Evolutionary conservation across 2,329 filamentous ascomycete genomes (phyloP).

Genomic region (Ramularia endophylla): DNA sequence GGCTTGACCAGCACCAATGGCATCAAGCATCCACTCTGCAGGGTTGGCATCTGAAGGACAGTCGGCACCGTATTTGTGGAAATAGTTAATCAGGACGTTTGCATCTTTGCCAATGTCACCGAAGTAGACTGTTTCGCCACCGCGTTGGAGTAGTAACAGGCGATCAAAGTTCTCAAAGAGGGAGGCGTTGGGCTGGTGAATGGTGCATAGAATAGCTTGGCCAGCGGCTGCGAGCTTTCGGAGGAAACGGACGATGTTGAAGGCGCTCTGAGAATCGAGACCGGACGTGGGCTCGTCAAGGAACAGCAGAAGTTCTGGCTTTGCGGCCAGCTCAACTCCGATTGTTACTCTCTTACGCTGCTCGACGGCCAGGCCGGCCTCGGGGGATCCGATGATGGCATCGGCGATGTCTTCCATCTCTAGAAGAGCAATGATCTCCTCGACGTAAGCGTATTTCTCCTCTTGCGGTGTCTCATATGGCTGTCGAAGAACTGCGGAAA

Average conservation of each 20-base stretch:
- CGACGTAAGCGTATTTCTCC: constrained; percentile 61
- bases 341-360: constrained; percentile 63
- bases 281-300: constrained; percentile 74
- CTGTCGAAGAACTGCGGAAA: constrained; percentile 59
- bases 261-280: constrained; percentile 65
- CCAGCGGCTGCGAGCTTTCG: constrained; percentile 71
- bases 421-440: constrained; percentile 58
- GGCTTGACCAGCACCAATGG: constrained; percentile 68
- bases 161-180: constrained; percentile 86
- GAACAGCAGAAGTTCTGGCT: constrained; percentile 70
- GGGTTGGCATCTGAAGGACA: constrained; percentile 67
- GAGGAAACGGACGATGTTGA: constrained; percentile 73
- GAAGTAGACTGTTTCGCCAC: constrained; percentile 79
- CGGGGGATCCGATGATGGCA: constrained; percentile 57
- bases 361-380: constrained; percentile 57
- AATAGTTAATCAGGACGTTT: constrained; percentile 57
- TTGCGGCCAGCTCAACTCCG: constrained; percentile 55
- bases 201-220: constrained; percentile 84
- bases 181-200: constrained; percentile 81
- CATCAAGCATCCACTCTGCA: constrained; percentile 81
- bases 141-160: constrained; percentile 69
- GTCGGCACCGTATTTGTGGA: constrained; percentile 31
- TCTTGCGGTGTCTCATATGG: constrained; percentile 51
- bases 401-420: constrained; percentile 62
- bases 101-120: constrained; percentile 77